These are phyloP conservation scores for Vachellia pachyceras DNA, from an alignment of 306 rosid genomes.

Conservation along the genomic window DNA sequence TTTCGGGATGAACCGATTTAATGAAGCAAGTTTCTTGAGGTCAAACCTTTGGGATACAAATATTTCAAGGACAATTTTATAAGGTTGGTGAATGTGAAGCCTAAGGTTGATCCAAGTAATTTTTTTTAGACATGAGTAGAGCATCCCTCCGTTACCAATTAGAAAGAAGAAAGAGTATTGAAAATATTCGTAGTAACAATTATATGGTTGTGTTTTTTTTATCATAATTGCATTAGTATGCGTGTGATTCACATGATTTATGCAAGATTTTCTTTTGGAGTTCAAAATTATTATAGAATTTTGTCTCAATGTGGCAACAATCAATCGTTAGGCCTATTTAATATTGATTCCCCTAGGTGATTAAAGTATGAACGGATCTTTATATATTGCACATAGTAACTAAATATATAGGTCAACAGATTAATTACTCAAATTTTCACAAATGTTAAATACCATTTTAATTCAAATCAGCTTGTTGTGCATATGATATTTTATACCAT, in stretches of 20 bases:
- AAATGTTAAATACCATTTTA: too few species aligned
- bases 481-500: too few species aligned
- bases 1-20: conserved; percentile 49
- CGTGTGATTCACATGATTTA: background rate
- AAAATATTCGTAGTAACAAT: background rate
- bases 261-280: background rate
- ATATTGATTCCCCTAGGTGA: conserved; percentile 3
- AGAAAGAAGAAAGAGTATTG: conserved; percentile 10
- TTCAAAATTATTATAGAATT: background rate
- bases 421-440: too few species aligned
- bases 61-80: conserved; percentile 51
- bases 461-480: background rate
- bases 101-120: conserved; percentile 54
- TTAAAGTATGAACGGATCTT: background rate
- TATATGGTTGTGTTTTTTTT: background rate
- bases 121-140: conserved; percentile 62
- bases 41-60: conserved; percentile 42
- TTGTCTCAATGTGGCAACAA: conserved; percentile 21
- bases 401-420: too few species aligned
- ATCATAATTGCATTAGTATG: background rate
- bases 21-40: conserved; percentile 21
- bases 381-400: background rate
- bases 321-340: conserved; percentile 8
- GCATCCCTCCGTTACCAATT: conserved; percentile 50
- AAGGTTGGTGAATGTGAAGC: conserved; percentile 50